Evolutionary conservation across 192 early-diverging fungal genomes (phyloP).

Genomic region (Backusella tarrabulga): DNA sequence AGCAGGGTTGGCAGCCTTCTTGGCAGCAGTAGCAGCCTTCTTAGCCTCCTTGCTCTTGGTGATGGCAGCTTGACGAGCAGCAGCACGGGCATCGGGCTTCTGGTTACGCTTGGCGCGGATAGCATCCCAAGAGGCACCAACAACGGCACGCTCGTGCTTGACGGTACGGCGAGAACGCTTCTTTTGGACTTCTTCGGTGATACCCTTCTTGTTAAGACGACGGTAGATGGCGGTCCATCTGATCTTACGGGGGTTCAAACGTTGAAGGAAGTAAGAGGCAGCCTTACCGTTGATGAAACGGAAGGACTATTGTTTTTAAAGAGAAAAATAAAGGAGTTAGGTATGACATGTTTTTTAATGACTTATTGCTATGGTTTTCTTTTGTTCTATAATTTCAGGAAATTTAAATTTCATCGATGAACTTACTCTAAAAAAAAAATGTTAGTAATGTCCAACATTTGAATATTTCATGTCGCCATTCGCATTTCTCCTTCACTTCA

Average conservation of each 20-base stretch:
- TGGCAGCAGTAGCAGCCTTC: constrained; percentile 84
- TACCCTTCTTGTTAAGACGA: constrained; percentile 98
- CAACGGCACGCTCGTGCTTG: constrained; percentile 95
- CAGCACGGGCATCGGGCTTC: constrained; percentile 93
- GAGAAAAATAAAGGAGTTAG: neutral
- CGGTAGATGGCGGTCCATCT: constrained; percentile 97
- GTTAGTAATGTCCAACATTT: neutral
- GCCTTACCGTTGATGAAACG: constrained; percentile 97
- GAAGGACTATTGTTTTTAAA: constrained; percentile 62
- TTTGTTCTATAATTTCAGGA: neutral
- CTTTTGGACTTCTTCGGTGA: constrained; percentile 93
- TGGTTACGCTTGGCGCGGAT: constrained; percentile 97
- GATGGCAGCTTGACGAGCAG: constrained; percentile 83
- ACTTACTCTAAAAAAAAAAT: neutral
- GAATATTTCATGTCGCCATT: neutral
- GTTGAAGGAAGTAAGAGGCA: constrained; percentile 96
- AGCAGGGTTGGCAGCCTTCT: constrained; percentile 63
- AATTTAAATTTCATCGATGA: neutral
- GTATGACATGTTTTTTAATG: too few relatives aligned
- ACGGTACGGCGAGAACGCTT: constrained; percentile 93
- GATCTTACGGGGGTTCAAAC: constrained; percentile 97
- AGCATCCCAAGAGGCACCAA: constrained; percentile 92
- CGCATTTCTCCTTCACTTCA: neutral
- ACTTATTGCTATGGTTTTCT: neutral
- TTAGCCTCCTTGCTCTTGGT: constrained; percentile 91